phyloP scores from a whole-genome alignment of 2,329 filamentous ascomycete genomes.

The Fusarium azukiicola region DNA sequence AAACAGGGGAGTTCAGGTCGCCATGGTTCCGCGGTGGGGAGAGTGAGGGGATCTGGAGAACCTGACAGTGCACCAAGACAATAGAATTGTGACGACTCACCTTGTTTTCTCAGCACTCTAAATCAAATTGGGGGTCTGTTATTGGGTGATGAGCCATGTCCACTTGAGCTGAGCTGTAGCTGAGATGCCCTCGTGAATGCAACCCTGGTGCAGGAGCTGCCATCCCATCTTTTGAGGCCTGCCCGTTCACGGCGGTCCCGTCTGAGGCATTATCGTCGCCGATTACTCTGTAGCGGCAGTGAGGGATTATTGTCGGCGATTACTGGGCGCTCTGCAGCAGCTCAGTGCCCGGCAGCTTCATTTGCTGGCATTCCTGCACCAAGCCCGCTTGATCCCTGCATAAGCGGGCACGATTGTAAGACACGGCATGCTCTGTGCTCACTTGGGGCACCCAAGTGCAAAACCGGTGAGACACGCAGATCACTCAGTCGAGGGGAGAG shows the following conservation, averaged over 20 bases:
- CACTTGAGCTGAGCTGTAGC: background rate
- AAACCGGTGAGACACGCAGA: slow-evolving; percentile 30
- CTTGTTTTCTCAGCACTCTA: slow-evolving; percentile 5
- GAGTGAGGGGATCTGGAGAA: background rate
- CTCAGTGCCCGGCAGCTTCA: background rate
- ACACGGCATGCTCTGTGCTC: slow-evolving; percentile 28
- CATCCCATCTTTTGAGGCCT: slow-evolving; percentile 15
- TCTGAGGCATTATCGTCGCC: slow-evolving; percentile 11
- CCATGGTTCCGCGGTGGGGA: slow-evolving; percentile 1
- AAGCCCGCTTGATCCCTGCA: slow-evolving; percentile 27
- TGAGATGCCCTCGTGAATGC: background rate
- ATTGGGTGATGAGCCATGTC: background rate
- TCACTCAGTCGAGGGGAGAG: background rate
- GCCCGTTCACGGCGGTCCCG: background rate
- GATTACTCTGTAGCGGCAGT: background rate
- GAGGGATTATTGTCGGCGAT: slow-evolving; percentile 15
- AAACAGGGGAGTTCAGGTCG: slow-evolving; percentile 1
- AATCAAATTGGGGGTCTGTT: background rate
- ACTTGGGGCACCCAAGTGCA: slow-evolving; percentile 21
- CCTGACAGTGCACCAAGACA: slow-evolving; percentile 6
- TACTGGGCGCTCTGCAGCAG: background rate
- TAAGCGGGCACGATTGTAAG: slow-evolving; percentile 18
- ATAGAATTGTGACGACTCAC: background rate
- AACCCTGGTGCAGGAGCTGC: background rate
- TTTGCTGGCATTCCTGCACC: slow-evolving; percentile 18